A percentile compares a stretch with the other conserved stretches of the same genome.
These are phyloP conservation scores for Fusarium vanettenii DNA, from an alignment of 2,329 filamentous ascomycete genomes.

Conservation along the genomic window DNA sequence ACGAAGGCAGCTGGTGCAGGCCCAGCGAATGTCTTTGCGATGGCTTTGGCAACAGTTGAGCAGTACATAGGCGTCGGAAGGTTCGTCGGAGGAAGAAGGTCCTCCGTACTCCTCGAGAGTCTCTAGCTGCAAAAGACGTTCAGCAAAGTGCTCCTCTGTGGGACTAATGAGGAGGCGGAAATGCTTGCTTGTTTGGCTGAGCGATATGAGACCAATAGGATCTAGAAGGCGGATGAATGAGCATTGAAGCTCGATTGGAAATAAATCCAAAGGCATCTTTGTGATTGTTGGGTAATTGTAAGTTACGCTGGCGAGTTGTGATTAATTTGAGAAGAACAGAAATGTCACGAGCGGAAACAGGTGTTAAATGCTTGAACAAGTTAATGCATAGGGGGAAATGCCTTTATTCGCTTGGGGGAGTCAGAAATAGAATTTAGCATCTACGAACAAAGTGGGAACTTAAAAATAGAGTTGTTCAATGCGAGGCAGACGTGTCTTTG, in stretches of 20 bases:
- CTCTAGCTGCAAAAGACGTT: constrained; percentile 21
- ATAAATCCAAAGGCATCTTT: constrained; percentile 1
- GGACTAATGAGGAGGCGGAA: constrained; percentile 22
- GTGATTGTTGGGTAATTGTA: not conserved
- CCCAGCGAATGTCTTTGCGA: constrained; percentile 18
- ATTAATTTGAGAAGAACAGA: not conserved
- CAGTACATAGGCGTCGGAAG: not conserved
- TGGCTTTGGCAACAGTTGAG: not conserved
- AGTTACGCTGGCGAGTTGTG: not conserved
- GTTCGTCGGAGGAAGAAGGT: not conserved
- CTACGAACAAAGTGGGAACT: not conserved
- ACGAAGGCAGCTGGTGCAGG: constrained; percentile 21
- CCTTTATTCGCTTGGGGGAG: not conserved
- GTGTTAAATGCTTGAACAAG: not conserved
- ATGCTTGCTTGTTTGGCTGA: constrained; percentile 21
- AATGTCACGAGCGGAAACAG: not conserved
- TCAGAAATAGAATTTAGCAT: not conserved
- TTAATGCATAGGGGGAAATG: too few relatives aligned
- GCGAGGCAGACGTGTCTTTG: not conserved
- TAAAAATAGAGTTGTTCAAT: not conserved
- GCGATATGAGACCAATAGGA: constrained; percentile 19
- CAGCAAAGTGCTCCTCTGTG: constrained; percentile 7
- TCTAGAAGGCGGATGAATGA: constrained; percentile 28
- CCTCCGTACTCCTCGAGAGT: constrained; percentile 3
- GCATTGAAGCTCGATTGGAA: constrained; percentile 29